These are phyloP conservation scores for Stereum hirsutum DNA, from an alignment of 1,284 basidiomycete genomes.

Conservation along the genomic window DNA sequence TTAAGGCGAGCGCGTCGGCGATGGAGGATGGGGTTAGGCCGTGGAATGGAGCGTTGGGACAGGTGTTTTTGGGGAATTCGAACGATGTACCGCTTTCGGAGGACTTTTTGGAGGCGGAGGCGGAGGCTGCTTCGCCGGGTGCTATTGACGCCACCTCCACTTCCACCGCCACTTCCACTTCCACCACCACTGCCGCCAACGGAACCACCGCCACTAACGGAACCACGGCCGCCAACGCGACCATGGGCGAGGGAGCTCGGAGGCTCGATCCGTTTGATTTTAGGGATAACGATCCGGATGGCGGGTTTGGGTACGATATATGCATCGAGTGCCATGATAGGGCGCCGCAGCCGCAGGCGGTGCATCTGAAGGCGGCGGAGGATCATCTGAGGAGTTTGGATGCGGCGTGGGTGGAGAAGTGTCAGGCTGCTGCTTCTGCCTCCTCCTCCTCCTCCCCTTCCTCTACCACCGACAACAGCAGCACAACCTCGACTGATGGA, in stretches of 20 bases:
- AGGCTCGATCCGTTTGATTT: slow-evolving; percentile 44
- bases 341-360: slow-evolving; percentile 54
- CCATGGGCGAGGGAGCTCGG: not conserved
- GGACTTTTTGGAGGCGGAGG: slow-evolving; percentile 4
- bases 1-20: too few species aligned
- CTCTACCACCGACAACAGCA: too few species aligned
- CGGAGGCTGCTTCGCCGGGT: slow-evolving; percentile 4
- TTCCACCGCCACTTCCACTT: not conserved
- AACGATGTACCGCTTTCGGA: slow-evolving; percentile 58
- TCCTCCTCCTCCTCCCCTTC: too few species aligned
- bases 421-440: slow-evolving; percentile 2
- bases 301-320: slow-evolving; percentile 64
- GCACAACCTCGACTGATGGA: too few species aligned
- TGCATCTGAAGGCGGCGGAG: slow-evolving; percentile 60
- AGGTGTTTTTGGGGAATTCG: slow-evolving; percentile 71
- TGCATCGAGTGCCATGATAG: slow-evolving; percentile 83
- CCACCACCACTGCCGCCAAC: not conserved
- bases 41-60: slow-evolving; percentile 28
- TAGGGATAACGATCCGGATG: slow-evolving; percentile 47
- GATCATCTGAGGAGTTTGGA: slow-evolving; percentile 61
- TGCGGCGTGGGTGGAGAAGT: slow-evolving; percentile 43
- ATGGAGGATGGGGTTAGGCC: slow-evolving; percentile 2
- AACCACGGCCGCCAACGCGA: not conserved
- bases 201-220: too few species aligned
- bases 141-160: too few species aligned